Percentiles rank a stretch among this genome's conserved stretches.
Conservation (phyloP, 129 eudicot genomes). For the Deinandra increscens region DNA sequence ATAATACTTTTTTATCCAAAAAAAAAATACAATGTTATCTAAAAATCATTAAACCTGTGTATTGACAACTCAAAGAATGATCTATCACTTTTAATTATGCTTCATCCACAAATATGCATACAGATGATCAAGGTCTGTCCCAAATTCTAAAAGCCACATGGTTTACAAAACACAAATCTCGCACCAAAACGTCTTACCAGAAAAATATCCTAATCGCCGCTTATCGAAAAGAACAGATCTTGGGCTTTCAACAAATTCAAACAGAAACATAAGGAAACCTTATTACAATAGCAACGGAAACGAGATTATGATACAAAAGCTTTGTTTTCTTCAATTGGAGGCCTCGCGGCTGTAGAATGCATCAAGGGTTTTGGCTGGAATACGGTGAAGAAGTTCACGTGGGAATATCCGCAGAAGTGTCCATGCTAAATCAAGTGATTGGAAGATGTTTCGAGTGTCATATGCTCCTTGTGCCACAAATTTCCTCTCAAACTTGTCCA, state of each 20-base stretch:
- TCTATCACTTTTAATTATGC: slow-evolving; percentile 1
- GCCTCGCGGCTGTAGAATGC: slow-evolving; percentile 90
- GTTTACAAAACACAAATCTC: slow-evolving; percentile 7
- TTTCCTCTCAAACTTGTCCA: slow-evolving; percentile 98
- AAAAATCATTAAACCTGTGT: too few relatives aligned
- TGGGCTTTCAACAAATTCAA: slow-evolving; percentile 29
- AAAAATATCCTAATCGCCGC: slow-evolving; percentile 30
- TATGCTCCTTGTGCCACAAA: slow-evolving; percentile 97
- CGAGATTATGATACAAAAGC: slow-evolving; percentile 22
- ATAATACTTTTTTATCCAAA: too few relatives aligned
- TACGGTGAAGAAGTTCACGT: slow-evolving; percentile 97
- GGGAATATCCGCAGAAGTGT: slow-evolving; percentile 93
- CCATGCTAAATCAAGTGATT: slow-evolving; percentile 97
- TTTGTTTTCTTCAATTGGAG: slow-evolving; percentile 25
- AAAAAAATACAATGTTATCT: too few relatives aligned
- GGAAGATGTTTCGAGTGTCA: slow-evolving; percentile 95
- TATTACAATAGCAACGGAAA: slow-evolving; percentile 17
- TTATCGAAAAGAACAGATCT: slow-evolving; percentile 15
- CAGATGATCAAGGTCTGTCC: neutral
- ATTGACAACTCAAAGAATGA: neutral
- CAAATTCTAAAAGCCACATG: neutral
- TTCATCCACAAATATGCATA: slow-evolving; percentile 7
- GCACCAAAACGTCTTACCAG: slow-evolving; percentile 14
- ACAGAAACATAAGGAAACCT: slow-evolving; percentile 15
- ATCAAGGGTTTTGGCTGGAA: slow-evolving; percentile 97